phyloP scores from a whole-genome alignment of 164 flowering plant genomes.

The Sextonia rubra region DNA sequence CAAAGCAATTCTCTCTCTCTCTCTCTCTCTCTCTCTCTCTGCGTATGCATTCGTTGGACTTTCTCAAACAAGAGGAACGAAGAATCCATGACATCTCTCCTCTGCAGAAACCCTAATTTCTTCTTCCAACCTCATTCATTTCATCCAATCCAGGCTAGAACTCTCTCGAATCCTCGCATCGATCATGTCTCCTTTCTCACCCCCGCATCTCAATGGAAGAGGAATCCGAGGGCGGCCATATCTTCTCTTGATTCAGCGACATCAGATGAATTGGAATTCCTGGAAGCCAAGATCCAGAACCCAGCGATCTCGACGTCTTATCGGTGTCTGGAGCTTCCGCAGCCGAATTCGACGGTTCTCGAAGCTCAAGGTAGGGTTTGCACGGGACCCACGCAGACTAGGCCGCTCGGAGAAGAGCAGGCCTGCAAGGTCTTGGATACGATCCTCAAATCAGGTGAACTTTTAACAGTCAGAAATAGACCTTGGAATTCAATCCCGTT shows the following conservation, averaged over 20 bases:
- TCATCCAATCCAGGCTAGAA: not conserved
- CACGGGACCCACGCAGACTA: constrained; percentile 92
- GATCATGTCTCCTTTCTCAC: constrained; percentile 8
- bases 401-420: constrained; percentile 77
- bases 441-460: constrained; percentile 78
- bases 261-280: constrained; percentile 42
- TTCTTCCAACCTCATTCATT: constrained; percentile 16
- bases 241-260: constrained; percentile 35
- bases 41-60: not conserved
- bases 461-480: too few relatives aligned
- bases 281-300: constrained; percentile 39
- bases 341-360: constrained; percentile 80
- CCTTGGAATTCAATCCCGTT: too few relatives aligned
- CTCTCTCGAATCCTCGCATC: not conserved
- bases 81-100: constrained; percentile 19
- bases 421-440: constrained; percentile 83
- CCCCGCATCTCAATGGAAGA: constrained; percentile 8
- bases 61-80: not conserved
- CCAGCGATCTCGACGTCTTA: constrained; percentile 68
- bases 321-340: constrained; percentile 40
- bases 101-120: constrained; percentile 22
- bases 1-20: not conserved
- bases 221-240: constrained; percentile 13
- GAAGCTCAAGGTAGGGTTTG: constrained; percentile 97
- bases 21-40: not conserved